Percentiles rank a stretch among this genome's conserved stretches.
Conservation (phyloP, 2,329 filamentous ascomycete genomes). For the Hypocreales sp. region DNA sequence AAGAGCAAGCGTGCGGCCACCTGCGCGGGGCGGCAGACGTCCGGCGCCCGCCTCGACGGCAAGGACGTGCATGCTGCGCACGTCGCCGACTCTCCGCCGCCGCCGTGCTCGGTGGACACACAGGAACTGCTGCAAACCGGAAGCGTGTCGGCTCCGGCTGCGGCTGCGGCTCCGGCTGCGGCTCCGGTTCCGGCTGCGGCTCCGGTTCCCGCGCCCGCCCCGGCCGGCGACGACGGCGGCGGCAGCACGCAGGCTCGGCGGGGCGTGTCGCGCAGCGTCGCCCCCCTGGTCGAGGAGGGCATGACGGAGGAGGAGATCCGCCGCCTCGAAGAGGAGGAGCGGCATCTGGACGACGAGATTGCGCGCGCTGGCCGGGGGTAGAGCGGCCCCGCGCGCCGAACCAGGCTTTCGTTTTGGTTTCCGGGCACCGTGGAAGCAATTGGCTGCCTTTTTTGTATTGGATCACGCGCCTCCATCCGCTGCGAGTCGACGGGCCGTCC, state of each 20-base stretch:
- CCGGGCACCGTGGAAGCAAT: too few relatives aligned
- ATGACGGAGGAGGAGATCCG: constrained; percentile 43
- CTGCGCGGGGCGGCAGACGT: constrained; percentile 10
- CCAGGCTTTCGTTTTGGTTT: too few relatives aligned
- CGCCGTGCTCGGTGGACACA: constrained; percentile 27
- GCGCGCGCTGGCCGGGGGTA: constrained; percentile 23
- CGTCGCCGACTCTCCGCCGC: constrained; percentile 22
- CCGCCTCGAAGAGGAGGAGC: constrained; percentile 40
- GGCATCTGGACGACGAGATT: constrained; percentile 40
- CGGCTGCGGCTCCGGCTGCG: not conserved
- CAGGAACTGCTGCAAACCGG: constrained; percentile 3
- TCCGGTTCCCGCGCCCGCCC: not conserved
- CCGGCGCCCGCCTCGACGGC: constrained; percentile 26
- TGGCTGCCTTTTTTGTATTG: too few relatives aligned
- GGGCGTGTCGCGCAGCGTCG: constrained; percentile 22
- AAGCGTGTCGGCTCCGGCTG: not conserved
- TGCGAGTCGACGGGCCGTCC: too few relatives aligned
- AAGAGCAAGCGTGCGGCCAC: constrained; percentile 8
- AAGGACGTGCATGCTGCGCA: constrained; percentile 26
- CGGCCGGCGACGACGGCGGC: not conserved
- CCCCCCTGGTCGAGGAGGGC: constrained; percentile 41
- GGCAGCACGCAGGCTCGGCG: constrained; percentile 9
- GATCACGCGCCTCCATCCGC: too few relatives aligned
- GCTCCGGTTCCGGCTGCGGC: not conserved
- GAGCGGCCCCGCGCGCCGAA: too few relatives aligned